Percentiles rank a stretch among this genome's conserved stretches.
phyloP scores from a whole-genome alignment of 2,329 filamentous ascomycete genomes.

The Orbilia ellipsospora region DNA sequence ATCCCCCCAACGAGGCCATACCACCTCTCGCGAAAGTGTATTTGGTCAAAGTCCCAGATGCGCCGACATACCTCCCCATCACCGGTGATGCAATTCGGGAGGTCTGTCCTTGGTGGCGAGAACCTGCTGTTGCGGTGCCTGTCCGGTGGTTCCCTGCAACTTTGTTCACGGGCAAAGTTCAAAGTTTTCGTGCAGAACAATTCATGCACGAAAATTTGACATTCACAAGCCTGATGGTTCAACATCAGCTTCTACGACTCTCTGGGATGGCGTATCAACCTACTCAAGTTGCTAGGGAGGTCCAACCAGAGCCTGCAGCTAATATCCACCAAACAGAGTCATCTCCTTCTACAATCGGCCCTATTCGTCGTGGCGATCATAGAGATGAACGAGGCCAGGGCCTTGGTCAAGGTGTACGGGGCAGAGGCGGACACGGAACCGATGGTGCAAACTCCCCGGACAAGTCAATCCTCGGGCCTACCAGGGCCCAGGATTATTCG shows the following conservation, averaged over 20 bases:
- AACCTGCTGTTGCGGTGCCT: background rate
- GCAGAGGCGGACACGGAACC: background rate
- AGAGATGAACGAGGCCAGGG: background rate
- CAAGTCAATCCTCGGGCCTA: background rate
- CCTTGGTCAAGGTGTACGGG: background rate
- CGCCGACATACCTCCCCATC: slow-evolving; percentile 3
- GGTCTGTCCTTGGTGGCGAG: background rate
- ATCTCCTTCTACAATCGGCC: background rate
- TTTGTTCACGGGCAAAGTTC: slow-evolving; percentile 1
- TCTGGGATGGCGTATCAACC: background rate
- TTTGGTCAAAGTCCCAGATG: slow-evolving; percentile 7
- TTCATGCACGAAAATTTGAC: background rate
- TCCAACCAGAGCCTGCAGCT: background rate
- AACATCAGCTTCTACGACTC: background rate
- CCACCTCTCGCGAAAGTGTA: background rate
- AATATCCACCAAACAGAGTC: background rate
- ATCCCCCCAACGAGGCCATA: background rate
- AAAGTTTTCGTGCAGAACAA: slow-evolving; percentile 13
- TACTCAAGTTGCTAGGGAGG: too few species aligned
- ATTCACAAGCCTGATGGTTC: background rate
- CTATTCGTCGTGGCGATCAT: background rate
- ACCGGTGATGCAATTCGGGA: background rate
- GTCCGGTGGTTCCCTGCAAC: slow-evolving; percentile 2
- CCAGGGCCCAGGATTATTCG: slow-evolving; percentile 10
- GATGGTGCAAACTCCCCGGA: background rate